Conservation (phyloP, 176 grass and related monocot species). For the Cymbopogon citratus region DNA sequence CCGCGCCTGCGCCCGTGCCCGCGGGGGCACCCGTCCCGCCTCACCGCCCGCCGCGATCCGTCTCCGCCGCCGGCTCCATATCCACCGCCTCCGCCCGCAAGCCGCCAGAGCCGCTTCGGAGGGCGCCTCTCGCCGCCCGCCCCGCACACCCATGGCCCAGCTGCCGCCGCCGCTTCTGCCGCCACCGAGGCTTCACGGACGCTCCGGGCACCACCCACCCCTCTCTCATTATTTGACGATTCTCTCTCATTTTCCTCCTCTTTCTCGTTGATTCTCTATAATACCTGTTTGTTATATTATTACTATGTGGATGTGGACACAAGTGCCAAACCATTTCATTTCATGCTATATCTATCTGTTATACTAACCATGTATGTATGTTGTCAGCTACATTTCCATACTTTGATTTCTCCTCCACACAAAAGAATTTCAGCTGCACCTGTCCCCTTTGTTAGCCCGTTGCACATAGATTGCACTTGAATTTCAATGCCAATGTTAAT, state of each 20-base stretch:
- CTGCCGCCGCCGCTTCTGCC: conserved; percentile 42
- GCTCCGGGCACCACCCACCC: conserved; percentile 23
- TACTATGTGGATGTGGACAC: neutral
- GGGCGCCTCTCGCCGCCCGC: conserved; percentile 84
- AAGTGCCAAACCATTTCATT: neutral
- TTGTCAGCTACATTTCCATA: neutral
- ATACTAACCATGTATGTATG: neutral
- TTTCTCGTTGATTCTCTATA: neutral
- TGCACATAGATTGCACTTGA: neutral
- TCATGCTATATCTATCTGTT: neutral
- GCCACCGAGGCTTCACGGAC: conserved; percentile 68
- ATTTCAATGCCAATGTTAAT: neutral
- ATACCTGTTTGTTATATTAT: too few relatives aligned
- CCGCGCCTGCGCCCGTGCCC: neutral
- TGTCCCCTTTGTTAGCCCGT: neutral
- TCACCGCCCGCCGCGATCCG: conserved; percentile 29
- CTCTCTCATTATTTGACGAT: neutral
- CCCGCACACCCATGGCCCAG: conserved; percentile 58
- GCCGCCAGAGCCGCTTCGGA: conserved; percentile 80
- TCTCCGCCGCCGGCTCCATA: conserved; percentile 38
- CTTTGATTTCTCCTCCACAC: neutral
- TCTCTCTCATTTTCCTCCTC: neutral
- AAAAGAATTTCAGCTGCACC: neutral
- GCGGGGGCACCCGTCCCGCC: conserved; percentile 13
- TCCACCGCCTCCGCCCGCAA: conserved; percentile 38